Evolutionary conservation across 805 yeast species (phyloP).

Genomic region (Ogataea zsoltii): DNA sequence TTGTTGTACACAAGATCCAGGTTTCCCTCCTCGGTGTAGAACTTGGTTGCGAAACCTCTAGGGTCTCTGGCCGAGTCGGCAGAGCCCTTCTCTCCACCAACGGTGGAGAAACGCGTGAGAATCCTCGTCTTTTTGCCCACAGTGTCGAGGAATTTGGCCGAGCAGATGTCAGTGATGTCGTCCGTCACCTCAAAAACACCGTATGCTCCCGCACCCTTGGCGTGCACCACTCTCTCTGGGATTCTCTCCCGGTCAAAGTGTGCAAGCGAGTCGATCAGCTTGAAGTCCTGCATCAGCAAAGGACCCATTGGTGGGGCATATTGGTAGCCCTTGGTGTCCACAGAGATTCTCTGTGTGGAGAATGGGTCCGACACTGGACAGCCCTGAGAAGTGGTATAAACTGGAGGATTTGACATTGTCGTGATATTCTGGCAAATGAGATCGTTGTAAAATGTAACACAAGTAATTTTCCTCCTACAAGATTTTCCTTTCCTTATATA

Average conservation of each 20-base stretch:
- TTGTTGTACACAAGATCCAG: constrained; percentile 84
- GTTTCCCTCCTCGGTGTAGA: constrained; percentile 83
- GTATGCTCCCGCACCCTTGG: constrained; percentile 90
- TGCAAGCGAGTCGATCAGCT: constrained; percentile 75
- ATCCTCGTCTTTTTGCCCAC: constrained; percentile 81
- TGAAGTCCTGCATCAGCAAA: constrained; percentile 76
- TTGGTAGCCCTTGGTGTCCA: constrained; percentile 39
- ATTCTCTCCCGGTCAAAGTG: constrained; percentile 89
- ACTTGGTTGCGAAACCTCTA: constrained; percentile 78
- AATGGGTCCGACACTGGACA: constrained; percentile 75
- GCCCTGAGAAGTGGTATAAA: constrained; percentile 72
- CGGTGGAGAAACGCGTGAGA: constrained; percentile 79
- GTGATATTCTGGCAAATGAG: constrained; percentile 2
- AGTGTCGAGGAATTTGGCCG: constrained; percentile 66
- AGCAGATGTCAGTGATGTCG: constrained; percentile 72
- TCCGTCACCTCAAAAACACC: constrained; percentile 88
- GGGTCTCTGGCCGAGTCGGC: constrained; percentile 88
- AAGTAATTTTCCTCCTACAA: neutral
- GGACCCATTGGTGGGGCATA: constrained; percentile 57
- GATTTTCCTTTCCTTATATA: constrained; percentile 1
- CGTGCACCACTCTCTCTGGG: constrained; percentile 92
- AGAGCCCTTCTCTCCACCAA: constrained; percentile 82
- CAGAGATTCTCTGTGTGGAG: constrained; percentile 73
- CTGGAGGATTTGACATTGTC: constrained; percentile 47
- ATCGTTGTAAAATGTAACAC: neutral